A percentile compares a stretch with the other conserved stretches of the same genome.
Conservation (phyloP, 2,329 filamentous ascomycete genomes). For the Ceratocystis diversiconidia region DNA sequence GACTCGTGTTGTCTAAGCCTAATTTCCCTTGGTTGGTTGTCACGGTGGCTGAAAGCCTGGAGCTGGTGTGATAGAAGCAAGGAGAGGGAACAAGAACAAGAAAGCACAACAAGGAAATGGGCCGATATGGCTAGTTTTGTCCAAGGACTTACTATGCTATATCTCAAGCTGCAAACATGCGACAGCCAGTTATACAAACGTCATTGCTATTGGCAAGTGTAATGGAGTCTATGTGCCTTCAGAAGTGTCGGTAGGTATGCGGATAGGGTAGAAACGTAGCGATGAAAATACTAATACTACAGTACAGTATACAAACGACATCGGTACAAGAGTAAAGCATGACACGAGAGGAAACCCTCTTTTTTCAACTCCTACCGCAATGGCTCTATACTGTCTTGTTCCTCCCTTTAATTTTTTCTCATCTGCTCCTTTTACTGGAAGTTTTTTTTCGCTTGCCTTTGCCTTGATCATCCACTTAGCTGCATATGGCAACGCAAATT, state of each 20-base stretch:
- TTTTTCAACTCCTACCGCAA: background rate
- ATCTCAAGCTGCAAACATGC: no score
- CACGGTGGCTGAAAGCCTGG: background rate
- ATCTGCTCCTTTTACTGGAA: background rate
- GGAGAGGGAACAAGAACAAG: background rate
- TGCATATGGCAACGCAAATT: background rate
- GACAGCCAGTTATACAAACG: no score
- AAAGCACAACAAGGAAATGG: background rate
- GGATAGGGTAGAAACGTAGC: background rate
- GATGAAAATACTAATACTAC: background rate
- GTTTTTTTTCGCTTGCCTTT: background rate
- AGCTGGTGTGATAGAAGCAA: background rate
- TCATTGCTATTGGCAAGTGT: no score
- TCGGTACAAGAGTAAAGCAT: background rate
- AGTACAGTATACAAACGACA: background rate
- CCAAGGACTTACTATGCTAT: no score
- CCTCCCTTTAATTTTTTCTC: background rate
- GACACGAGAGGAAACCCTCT: background rate
- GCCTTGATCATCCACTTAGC: background rate
- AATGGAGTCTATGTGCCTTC: no score
- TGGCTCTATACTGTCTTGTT: background rate
- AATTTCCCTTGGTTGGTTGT: background rate
- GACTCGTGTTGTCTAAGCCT: constrained; percentile 4
- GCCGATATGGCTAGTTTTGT: no score
- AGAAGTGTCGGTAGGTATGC: no score